phyloP scores from a whole-genome alignment of 139 green algal species.

The Coelastrella sp. region DNA sequence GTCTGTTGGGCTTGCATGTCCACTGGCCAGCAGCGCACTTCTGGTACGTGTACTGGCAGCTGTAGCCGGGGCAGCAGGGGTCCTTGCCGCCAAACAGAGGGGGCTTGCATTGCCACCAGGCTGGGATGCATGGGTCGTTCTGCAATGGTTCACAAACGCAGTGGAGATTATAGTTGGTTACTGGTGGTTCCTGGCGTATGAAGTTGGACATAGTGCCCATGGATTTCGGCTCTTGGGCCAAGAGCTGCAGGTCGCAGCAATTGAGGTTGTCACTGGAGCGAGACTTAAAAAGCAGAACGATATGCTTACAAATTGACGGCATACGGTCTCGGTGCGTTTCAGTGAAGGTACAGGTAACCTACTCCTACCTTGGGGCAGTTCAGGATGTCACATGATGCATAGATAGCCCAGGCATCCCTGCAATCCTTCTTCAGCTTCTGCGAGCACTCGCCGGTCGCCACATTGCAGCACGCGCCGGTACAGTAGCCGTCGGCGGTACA shows the following conservation, averaged over 20 bases:
- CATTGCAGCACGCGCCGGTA: conserved; percentile 24
- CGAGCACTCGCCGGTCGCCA: not conserved
- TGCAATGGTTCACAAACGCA: too few relatives aligned
- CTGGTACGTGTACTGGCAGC: conserved; percentile 27
- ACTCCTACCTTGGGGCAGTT: conserved; percentile 22
- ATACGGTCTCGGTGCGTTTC: too few relatives aligned
- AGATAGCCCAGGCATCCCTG: not conserved
- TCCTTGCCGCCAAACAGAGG: not conserved
- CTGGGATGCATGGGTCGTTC: not conserved
- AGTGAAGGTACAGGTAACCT: too few relatives aligned
- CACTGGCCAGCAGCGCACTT: conserved; percentile 14
- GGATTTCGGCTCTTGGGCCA: too few relatives aligned
- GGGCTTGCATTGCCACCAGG: conserved; percentile 11
- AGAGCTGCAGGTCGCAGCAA: too few relatives aligned
- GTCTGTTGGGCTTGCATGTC: conserved; percentile 16
- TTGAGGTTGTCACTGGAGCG: too few relatives aligned
- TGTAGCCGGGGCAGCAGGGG: conserved; percentile 4
- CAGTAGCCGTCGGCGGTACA: conserved; percentile 10
- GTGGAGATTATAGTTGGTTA: too few relatives aligned
- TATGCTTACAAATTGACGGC: too few relatives aligned
- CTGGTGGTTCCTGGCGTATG: too few relatives aligned
- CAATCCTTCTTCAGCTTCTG: conserved; percentile 10
- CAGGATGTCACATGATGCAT: not conserved
- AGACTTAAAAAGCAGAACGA: too few relatives aligned
- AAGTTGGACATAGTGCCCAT: too few relatives aligned